A percentile compares a stretch with the other conserved stretches of the same genome.
phyloP scores from a whole-genome alignment of 495 filamentous ascomycete species.

The Penicillium canescens region DNA sequence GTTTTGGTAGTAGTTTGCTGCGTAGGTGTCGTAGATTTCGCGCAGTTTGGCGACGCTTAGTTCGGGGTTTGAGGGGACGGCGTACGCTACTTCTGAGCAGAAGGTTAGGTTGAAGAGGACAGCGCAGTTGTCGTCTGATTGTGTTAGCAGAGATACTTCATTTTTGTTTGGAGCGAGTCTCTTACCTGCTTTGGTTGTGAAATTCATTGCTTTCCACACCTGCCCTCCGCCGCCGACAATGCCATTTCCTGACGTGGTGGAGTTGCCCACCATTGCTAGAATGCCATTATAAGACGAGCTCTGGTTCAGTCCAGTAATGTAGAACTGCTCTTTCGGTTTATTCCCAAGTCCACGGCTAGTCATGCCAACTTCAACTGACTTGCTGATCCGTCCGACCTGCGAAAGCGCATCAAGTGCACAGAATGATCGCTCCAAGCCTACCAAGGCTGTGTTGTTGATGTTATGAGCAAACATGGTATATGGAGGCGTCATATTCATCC shows the following conservation, averaged over 20 bases:
- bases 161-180: too few species aligned
- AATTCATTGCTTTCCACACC: slow-evolving; percentile 65
- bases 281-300: slow-evolving; percentile 70
- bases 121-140: slow-evolving; percentile 71
- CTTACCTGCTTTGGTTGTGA: slow-evolving; percentile 77
- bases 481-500: slow-evolving; percentile 60
- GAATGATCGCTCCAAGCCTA: slow-evolving; percentile 71
- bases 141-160: slow-evolving; percentile 12
- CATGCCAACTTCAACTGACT: slow-evolving; percentile 60
- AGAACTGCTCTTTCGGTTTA: slow-evolving; percentile 81
- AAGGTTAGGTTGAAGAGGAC: slow-evolving; percentile 81
- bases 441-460: slow-evolving; percentile 53
- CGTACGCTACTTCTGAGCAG: slow-evolving; percentile 84
- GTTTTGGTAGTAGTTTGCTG: slow-evolving; percentile 61
- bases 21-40: slow-evolving; percentile 68
- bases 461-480: slow-evolving; percentile 81
- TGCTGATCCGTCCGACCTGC: slow-evolving; percentile 57
- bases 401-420: slow-evolving; percentile 68
- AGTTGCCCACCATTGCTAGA: slow-evolving; percentile 63
- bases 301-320: slow-evolving; percentile 68
- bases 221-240: slow-evolving; percentile 66
- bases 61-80: slow-evolving; percentile 76
- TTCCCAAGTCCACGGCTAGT: slow-evolving; percentile 61
- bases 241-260: slow-evolving; percentile 47
- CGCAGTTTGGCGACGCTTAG: slow-evolving; percentile 48